Conservation (phyloP, 768 basidiomycete species). For the Suillus variegatus region DNA sequence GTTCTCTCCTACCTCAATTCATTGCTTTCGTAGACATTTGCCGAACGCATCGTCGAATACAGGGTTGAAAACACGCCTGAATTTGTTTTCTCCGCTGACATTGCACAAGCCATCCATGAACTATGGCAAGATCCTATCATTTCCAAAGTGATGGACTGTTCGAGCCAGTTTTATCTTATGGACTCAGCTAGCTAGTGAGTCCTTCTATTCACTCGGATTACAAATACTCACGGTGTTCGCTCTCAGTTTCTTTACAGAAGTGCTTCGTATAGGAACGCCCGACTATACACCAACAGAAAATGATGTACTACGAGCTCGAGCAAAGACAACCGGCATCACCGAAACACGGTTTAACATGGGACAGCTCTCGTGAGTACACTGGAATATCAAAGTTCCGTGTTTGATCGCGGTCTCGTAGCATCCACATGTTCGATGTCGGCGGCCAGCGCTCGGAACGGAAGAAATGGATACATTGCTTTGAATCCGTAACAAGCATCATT, state of each 20-base stretch:
- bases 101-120: constrained; percentile 67
- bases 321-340: constrained; percentile 87
- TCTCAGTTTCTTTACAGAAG: constrained; percentile 80
- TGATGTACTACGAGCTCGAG: constrained; percentile 86
- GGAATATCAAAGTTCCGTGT: accelerated
- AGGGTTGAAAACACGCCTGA: constrained; percentile 41
- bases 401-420: constrained; percentile 27
- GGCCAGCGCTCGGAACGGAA: constrained; percentile 82
- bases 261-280: constrained; percentile 76
- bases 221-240: background rate
- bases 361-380: constrained; percentile 49
- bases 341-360: constrained; percentile 85
- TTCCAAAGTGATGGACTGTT: constrained; percentile 50
- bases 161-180: constrained; percentile 88
- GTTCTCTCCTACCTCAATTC: background rate
- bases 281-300: constrained; percentile 86
- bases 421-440: constrained; percentile 79
- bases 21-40: constrained; percentile 38
- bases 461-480: constrained; percentile 82
- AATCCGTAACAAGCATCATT: constrained; percentile 79
- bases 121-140: constrained; percentile 73
- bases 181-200: constrained; percentile 90
- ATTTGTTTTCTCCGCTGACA: constrained; percentile 57
- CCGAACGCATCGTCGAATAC: constrained; percentile 66
- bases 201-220: background rate